Percentiles rank a stretch among this genome's conserved stretches.
Conservation (phyloP, 352 stramenopile genomes). For the Pythium chondricola region DNA sequence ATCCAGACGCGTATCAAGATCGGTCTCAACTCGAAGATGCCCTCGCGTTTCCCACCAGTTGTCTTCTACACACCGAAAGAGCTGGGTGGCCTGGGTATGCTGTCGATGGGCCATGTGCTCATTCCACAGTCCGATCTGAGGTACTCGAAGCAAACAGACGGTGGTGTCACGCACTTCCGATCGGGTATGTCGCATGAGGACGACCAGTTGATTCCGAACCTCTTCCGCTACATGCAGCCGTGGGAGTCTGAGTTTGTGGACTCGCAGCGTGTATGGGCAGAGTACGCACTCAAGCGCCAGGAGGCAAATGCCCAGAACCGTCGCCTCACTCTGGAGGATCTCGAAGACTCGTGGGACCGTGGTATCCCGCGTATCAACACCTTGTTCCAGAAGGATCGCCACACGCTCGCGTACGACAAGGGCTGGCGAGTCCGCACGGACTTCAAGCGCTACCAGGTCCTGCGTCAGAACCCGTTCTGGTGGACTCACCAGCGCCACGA, state of each 20-base stretch:
- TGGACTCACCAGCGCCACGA: slow-evolving; percentile 99
- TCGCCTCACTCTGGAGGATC: slow-evolving; percentile 97
- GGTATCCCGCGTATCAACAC: slow-evolving; percentile 97
- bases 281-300: slow-evolving; percentile 99
- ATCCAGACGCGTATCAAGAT: slow-evolving; percentile 99
- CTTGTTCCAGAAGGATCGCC: slow-evolving; percentile 96
- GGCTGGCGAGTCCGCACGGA: slow-evolving; percentile 98
- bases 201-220: slow-evolving; percentile 99
- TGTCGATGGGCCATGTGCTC: slow-evolving; percentile 99
- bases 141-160: slow-evolving; percentile 99
- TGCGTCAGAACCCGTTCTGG: slow-evolving; percentile 98
- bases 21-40: slow-evolving; percentile 99
- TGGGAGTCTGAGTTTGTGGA: slow-evolving; percentile 99
- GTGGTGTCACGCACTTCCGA: slow-evolving; percentile 99
- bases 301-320: slow-evolving; percentile 99
- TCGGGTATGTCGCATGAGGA: slow-evolving; percentile 96
- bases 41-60: slow-evolving; percentile 97
- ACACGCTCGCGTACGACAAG: slow-evolving; percentile 99
- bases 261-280: slow-evolving; percentile 98
- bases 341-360: slow-evolving; percentile 99
- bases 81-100: slow-evolving; percentile 98
- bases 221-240: slow-evolving; percentile 99
- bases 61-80: slow-evolving; percentile 99
- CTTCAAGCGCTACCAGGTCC: slow-evolving; percentile 99
- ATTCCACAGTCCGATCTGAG: slow-evolving; percentile 99